Conservation (phyloP, 345 rosid genomes). For the Eucalyptus melliodora region DNA sequence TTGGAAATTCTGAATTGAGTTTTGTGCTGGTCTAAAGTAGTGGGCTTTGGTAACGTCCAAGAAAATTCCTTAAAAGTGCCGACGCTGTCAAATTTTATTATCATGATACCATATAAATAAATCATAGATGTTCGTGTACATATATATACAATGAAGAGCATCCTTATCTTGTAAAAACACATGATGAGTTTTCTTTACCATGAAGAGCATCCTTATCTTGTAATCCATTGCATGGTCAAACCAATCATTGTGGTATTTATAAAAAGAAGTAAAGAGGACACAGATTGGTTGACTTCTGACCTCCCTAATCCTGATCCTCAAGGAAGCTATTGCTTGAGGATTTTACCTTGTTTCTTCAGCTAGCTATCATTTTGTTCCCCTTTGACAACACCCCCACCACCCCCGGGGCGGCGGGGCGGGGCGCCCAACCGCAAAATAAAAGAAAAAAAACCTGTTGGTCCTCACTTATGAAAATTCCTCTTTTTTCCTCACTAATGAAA, state of each 20-base stretch:
- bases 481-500: background rate
- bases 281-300: background rate
- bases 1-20: background rate
- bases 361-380: background rate
- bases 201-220: background rate
- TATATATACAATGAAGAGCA: no score
- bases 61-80: background rate
- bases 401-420: no score
- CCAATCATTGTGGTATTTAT: background rate
- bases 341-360: background rate
- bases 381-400: no score
- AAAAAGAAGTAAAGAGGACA: background rate
- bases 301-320: background rate
- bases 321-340: background rate
- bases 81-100: background rate
- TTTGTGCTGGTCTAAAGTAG: background rate
- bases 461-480: background rate
- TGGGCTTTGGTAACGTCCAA: background rate
- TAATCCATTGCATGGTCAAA: background rate
- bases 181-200: background rate
- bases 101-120: background rate
- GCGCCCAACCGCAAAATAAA: no score
- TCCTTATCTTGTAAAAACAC: background rate
- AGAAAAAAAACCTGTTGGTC: background rate
- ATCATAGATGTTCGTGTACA: background rate